Base-by-base conservation (phyloP, 805 yeast genomes). In the Torulaspora microellipsoides region DNA sequence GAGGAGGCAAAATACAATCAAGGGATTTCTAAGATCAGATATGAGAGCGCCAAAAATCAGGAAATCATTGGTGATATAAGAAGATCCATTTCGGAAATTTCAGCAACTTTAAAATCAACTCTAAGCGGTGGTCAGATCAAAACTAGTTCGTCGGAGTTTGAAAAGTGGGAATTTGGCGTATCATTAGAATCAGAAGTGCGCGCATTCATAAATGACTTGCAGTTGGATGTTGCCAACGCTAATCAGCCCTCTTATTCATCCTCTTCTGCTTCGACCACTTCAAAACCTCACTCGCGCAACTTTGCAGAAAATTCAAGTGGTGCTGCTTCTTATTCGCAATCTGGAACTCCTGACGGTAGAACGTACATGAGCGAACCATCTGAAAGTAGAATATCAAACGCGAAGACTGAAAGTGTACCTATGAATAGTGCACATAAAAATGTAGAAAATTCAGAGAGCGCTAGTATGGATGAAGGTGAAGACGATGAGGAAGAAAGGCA, bases 111-210 rank as follows among this genome's bases (percentile, higher is more conserved):
- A 14, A 62, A 70, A 30, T 52, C 62, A 11, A 38, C 61, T 4
- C 42, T 66, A 31, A 56, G 47, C 28, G 64, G 61, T 5, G 56
- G 58, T 28, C 42, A 43, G 27, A 23, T 34, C 30, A 33, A 28
- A 8, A 65, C 62, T 35, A 73, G 72, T 37, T 71, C 75, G 36
- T 67, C 71, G 35, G 84, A 83, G 4, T 73, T 77, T 34, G 73
- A 78, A 29, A 81, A 83, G 56, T 90, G 90, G 87, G 96, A 85
- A 49, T 73, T 78, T 36, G 96, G 95, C 10, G 68, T 80, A 31
- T 95, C 90, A 31, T 81, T 88, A 23, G 80, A 77, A 53, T 75
- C 79, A n/a, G 72, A 77, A 31, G 90, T 87, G 34, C 72, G 75
- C 42, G 67, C 68, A 5, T 80, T 90, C 51, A 79, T 90, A 48